A percentile compares a stretch with the other conserved stretches of the same genome.
Evolutionary conservation across 2,329 filamentous ascomycete species (phyloP).

Genomic region (Chaetomiaceae sp.): DNA sequence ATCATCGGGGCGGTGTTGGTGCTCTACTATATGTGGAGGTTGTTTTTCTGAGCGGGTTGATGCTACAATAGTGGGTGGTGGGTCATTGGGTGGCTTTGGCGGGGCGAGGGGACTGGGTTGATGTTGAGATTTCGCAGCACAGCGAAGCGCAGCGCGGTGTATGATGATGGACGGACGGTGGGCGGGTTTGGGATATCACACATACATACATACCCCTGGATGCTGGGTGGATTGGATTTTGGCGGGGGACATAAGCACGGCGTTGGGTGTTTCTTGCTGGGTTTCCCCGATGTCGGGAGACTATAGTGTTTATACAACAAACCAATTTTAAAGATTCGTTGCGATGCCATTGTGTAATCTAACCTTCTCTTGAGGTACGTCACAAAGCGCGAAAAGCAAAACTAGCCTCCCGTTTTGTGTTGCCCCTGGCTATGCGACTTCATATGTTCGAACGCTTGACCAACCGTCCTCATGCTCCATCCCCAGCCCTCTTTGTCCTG

Average conservation of each 20-base stretch:
- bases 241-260: slow-evolving; percentile 7
- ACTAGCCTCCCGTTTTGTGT: background rate
- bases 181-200: background rate
- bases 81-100: background rate
- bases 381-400: background rate
- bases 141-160: background rate
- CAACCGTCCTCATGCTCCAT: too few species aligned
- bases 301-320: background rate
- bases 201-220: background rate
- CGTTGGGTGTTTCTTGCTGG: background rate
- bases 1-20: slow-evolving; percentile 68
- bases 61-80: background rate
- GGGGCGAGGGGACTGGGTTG: background rate
- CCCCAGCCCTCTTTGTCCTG: too few species aligned
- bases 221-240: background rate
- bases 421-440: background rate
- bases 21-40: slow-evolving; percentile 67
- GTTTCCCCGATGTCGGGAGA: background rate
- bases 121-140: too few species aligned
- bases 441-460: too few species aligned
- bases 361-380: background rate
- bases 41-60: slow-evolving; percentile 49
- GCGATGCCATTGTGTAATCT: too few species aligned
- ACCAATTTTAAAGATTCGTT: too few species aligned
- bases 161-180: too few species aligned